Evolutionary conservation across 192 early-diverging fungal species (phyloP).

Genomic region (Coemansia sp.): DNA sequence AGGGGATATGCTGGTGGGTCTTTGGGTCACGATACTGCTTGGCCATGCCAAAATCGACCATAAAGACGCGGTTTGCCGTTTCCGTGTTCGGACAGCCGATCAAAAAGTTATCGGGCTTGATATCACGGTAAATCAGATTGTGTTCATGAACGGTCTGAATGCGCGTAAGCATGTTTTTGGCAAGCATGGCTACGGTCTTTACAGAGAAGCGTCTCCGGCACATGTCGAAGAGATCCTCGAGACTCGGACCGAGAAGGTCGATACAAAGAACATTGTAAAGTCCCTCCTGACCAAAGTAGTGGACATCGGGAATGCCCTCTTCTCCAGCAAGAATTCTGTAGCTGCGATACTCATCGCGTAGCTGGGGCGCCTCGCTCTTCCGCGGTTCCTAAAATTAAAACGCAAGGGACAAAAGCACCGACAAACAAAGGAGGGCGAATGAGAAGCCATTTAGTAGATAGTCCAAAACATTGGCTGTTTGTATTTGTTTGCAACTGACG

Average conservation of each 20-base stretch:
- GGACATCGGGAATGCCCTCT: conserved; percentile 86
- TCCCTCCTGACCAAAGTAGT: conserved; percentile 97
- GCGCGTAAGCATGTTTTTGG: conserved; percentile 87
- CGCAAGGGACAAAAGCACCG: neutral
- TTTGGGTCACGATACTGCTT: conserved; percentile 97
- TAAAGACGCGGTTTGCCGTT: conserved; percentile 67
- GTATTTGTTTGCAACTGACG: too few relatives aligned
- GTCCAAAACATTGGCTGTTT: too few relatives aligned
- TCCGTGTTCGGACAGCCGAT: conserved; percentile 73
- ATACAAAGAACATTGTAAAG: conserved; percentile 93
- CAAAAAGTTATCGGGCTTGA: conserved; percentile 99
- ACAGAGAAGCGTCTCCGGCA: conserved; percentile 87
- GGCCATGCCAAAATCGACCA: conserved; percentile 99
- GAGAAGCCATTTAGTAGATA: too few relatives aligned
- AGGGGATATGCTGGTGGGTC: conserved; percentile 96
- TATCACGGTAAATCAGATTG: conserved; percentile 95
- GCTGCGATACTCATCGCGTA: conserved; percentile 92
- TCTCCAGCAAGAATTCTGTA: conserved; percentile 87
- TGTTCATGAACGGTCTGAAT: conserved; percentile 93
- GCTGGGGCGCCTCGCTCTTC: conserved; percentile 95
- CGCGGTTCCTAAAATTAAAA: conserved; percentile 65
- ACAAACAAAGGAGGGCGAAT: neutral
- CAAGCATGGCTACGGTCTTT: conserved; percentile 95
- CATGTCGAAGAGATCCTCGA: conserved; percentile 96
- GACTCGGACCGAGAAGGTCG: conserved; percentile 87